Conservation (phyloP, 257 asterid species). For the Plectranthus barbatus region DNA sequence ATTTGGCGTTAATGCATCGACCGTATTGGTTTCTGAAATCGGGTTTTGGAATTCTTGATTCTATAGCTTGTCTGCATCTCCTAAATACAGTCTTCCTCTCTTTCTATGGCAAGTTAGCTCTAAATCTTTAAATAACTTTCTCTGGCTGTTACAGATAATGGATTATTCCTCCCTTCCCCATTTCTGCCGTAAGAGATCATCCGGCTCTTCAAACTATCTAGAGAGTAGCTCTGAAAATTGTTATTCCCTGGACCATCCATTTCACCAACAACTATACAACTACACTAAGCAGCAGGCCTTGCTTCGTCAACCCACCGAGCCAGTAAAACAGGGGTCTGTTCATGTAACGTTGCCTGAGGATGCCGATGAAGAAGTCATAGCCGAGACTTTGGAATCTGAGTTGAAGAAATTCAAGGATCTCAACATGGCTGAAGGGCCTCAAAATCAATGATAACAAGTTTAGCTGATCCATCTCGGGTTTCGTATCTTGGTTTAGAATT, state of each 20-base stretch:
- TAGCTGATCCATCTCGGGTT: slow-evolving; percentile 9
- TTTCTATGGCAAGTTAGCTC: not conserved
- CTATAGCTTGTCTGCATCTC: not conserved
- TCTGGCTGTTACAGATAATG: slow-evolving; percentile 54
- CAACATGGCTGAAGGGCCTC: slow-evolving; percentile 20
- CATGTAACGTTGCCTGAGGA: slow-evolving; percentile 59
- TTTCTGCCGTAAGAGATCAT: slow-evolving; percentile 53
- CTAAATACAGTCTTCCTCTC: not conserved
- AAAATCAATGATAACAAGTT: slow-evolving; percentile 14
- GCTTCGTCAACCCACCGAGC: slow-evolving; percentile 19
- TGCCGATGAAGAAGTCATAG: slow-evolving; percentile 43
- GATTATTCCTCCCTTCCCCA: slow-evolving; percentile 76
- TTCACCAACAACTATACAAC: slow-evolving; percentile 56
- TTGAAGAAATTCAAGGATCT: slow-evolving; percentile 38
- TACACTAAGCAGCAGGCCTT: slow-evolving; percentile 44
- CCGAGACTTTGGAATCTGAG: slow-evolving; percentile 45
- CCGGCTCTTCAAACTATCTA: slow-evolving; percentile 37
- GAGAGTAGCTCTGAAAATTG: slow-evolving; percentile 29
- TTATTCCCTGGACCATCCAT: slow-evolving; percentile 63
- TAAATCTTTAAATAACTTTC: not conserved
- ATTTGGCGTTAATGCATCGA: not conserved
- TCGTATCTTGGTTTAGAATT: slow-evolving; percentile 9
- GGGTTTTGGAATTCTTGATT: not conserved
- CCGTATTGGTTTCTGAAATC: not conserved
- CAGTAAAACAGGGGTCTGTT: slow-evolving; percentile 53